Conservation (phyloP, 2,329 filamentous ascomycete genomes). For the Pseudocercospora fuligena region DNA sequence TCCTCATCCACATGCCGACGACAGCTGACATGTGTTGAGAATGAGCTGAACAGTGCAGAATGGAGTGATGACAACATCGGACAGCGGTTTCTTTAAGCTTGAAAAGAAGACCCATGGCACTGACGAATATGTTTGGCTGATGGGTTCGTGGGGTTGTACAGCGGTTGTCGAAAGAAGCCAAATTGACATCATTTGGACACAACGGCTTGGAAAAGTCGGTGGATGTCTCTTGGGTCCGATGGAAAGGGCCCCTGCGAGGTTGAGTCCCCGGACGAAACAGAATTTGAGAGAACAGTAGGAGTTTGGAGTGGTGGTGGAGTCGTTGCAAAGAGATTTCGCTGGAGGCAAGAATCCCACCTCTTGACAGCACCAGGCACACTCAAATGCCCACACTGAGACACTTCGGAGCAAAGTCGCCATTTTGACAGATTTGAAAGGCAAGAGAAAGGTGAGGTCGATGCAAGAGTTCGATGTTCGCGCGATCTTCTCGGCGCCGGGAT, state of each 20-base stretch:
- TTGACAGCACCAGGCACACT: neutral
- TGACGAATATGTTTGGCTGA: neutral
- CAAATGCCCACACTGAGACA: neutral
- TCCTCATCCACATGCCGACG: neutral
- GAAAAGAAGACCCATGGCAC: neutral
- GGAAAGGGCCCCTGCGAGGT: too few species aligned
- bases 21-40: neutral
- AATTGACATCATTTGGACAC: neutral
- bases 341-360: neutral
- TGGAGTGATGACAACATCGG: neutral
- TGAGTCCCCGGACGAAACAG: too few species aligned
- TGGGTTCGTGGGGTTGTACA: neutral
- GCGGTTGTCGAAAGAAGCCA: neutral
- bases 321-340: neutral
- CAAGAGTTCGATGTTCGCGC: neutral
- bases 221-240: neutral
- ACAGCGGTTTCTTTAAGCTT: neutral
- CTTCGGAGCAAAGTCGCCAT: neutral
- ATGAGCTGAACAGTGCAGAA: neutral
- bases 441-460: neutral
- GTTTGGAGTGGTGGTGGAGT: neutral
- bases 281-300: too few species aligned
- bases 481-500: slow-evolving; percentile 4
- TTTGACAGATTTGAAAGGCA: neutral
- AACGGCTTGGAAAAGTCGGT: neutral